A percentile compares a stretch with the other conserved stretches of the same genome.
Conservation (phyloP, 1,284 basidiomycete genomes). For the Vanrija pseudolonga region DNA sequence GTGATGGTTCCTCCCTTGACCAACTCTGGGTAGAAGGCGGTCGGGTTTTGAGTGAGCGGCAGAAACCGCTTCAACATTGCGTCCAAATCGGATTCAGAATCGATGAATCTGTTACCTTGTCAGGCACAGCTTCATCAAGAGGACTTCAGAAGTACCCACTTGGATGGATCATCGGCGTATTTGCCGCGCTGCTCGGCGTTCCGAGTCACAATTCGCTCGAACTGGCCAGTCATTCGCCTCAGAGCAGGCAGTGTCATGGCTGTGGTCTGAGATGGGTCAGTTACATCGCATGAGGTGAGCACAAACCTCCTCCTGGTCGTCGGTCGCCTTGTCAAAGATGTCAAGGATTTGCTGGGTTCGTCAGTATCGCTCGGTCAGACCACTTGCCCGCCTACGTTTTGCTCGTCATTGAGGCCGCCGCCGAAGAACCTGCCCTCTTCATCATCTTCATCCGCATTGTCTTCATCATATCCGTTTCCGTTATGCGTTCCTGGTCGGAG, state of each 20-base stretch:
- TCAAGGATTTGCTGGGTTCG: constrained; percentile 54
- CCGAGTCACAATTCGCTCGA: constrained; percentile 84
- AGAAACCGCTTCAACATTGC: constrained; percentile 76
- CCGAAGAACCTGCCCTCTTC: constrained; percentile 91
- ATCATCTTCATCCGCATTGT: constrained; percentile 67
- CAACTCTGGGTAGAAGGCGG: constrained; percentile 82
- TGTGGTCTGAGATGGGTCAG: constrained; percentile 7
- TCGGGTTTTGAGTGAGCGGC: constrained; percentile 82
- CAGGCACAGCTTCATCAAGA: not conserved
- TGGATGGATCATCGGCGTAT: constrained; percentile 82
- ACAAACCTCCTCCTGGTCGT: constrained; percentile 63
- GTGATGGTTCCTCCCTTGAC: constrained; percentile 66
- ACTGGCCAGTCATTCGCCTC: constrained; percentile 68
- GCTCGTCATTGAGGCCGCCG: constrained; percentile 80
- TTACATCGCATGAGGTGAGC: constrained; percentile 10
- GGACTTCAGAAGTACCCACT: constrained; percentile 55
- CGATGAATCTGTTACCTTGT: constrained; percentile 72
- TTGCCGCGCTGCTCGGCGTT: constrained; percentile 94
- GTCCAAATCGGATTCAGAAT: constrained; percentile 94
- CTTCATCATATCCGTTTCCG: constrained; percentile 57
- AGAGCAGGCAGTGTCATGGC: constrained; percentile 63
- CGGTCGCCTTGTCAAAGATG: constrained; percentile 68
- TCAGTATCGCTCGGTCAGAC: not conserved
- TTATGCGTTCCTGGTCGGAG: not conserved
- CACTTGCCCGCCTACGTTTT: constrained; percentile 66